Base-by-base conservation (phyloP, 306 rosid genomes). In the Elaeagnus macrophylla region DNA sequence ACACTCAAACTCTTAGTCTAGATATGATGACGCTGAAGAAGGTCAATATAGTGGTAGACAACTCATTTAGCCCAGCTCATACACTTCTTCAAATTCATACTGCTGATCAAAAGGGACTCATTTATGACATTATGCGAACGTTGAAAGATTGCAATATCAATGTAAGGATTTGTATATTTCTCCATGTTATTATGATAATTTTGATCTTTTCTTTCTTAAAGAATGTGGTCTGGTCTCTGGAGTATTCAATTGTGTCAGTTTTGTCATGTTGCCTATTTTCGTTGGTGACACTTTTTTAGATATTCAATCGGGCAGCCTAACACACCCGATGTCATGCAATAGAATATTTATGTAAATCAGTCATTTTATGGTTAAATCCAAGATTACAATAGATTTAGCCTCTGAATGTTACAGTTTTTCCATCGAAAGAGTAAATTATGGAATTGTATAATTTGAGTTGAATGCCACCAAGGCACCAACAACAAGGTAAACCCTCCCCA, bases 101-200 rank as follows among this genome's bases (percentile, higher is more conserved):
- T 57, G 80, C 73, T 57, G 86, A 81, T 79, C 84, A 81, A 67
- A 87, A 87, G 62, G 94, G 95, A 51, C 84, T 83, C 58, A 60
- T 83, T 10, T 81, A 87, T 59, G 95, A 83, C 64, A 73, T 75
- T 45, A 62, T 83, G 95, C 79, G 95, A 70, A 77, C 89, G 52
- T 64, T 87, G 61, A 87, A 87, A 64, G 95, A 87, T 69, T 56
- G 61, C 77, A 79, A 68, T 64, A 67, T 79, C 37, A 72, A 79
- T 86, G 95, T 87, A 72, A 25, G 17, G 16, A 25, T 59, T 65
- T 41, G 54, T 59, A 59, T 69, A 67, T 61, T 42, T 37, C 39
- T 1, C 13, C 19, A 2, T 12, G 35, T 48, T 12, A 49, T 20
- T 59, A 36, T 52, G 51, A 12, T 14, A 18, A 45, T 53, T 4